Evolutionary conservation across 2,329 filamentous ascomycete species (phyloP), one percentile per base, ranked within the genome.

Genomic region (Paecilomyces fulvus): DNA sequence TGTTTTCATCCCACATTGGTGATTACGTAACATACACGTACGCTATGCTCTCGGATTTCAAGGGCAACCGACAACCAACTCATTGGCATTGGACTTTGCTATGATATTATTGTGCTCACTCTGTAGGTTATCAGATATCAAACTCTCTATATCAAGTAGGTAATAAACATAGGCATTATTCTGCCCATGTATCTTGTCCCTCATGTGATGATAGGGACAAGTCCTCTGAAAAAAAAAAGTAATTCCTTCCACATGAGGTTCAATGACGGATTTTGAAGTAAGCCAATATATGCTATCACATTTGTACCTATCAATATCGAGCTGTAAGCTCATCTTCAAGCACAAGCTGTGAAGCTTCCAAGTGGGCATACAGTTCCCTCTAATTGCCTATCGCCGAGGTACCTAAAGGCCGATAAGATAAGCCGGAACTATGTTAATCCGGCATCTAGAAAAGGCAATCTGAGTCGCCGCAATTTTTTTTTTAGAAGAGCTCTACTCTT

Each of bases 381-480:
- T 5, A 8, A 43, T 4, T 43, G 12, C 9, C 33, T 43, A 17
- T 43, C 4, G 33, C 33, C 3, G 33, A 12, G 33, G 33, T 3
- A 43, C 33, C 43, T 14, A 9, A 52, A n/a, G 33, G 8, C n/a
- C 48, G 59, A 60, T 60, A 60, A 60, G 59, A 60, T 60, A 59
- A 59, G 52, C 5, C 57, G 59, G 59, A 21, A 48, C 28, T 56
- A 55, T 37, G 17, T 59, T 60, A 8, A 54, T 59, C 56, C 59
- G 59, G 14, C 17, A 11, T 17, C 25, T n/a, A 14, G n/a, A 54
- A 30, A 30, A 25, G 52, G 14, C 33, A 25, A 49, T 23, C 20
- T n/a, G n/a, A 4, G 20, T 25, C 48, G 21, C 25, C 20, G 48
- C 21, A 49, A 23, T 54, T 49, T 48, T 17, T 48, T 17, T 49